Evolutionary conservation across 2,329 filamentous ascomycete species (phyloP), one percentile per base, ranked within the genome.

Genomic region (Colletotrichum kahawae): DNA sequence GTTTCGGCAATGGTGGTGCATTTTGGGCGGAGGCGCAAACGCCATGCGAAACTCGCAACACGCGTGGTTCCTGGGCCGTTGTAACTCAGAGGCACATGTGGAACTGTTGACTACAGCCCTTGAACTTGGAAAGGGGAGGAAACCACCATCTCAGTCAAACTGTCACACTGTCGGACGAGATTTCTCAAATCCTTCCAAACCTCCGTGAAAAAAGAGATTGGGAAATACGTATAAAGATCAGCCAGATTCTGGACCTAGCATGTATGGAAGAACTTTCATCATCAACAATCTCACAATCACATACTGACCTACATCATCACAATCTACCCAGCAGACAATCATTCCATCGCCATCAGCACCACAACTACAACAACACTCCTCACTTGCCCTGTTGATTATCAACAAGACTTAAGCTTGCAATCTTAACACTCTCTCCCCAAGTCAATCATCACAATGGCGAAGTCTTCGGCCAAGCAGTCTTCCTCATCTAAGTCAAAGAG

Each of bases 401-500:
- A 21, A 13, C n/a, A 24, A 62, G 8, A n/a, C 57, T 7, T 1
- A 10, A 29, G 5, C 10, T 3, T 10, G 27, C 21, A 43, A 38
- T 16, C 27, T 18, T 5, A 33, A 16, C 54, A 16, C 3, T 12
- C 2, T 27, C 3, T 33, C 13, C 3, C 14, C 10, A 12, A 29
- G 1, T 21, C 18, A 12, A 29, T 5, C 38, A 12, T 29, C 36
- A 59, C 24, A 27, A 73, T 73, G 63, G 34, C 27, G 43, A 72
- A 68, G 56, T 60, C 70, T 29, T 57, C 72, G 12, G 67, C 57
- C 14, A 64, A 75, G 56, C 54, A 74, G 4, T 57, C 69, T 33
- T 34, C 66, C 21, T 73, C 43, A 2, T 51, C 63, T 7, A 75
- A 75, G 21, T 64, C 72, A 5, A 72, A 75, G 21, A 14, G 72